phyloP scores from a whole-genome alignment of 192 early-diverging fungal species.

The Backusella mclennaniae region DNA sequence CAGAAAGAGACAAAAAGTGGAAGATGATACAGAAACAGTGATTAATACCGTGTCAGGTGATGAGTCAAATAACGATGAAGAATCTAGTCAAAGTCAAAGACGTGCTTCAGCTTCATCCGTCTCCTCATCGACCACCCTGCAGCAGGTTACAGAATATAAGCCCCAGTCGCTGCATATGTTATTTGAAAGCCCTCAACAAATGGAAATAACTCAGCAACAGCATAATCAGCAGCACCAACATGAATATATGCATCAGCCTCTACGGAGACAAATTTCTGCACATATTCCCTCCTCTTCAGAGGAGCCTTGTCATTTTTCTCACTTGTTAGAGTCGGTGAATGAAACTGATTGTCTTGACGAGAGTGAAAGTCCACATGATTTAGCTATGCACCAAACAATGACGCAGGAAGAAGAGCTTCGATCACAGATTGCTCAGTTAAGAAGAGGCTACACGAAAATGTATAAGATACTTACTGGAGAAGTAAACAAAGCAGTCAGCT shows the following conservation, averaged over 20 bases:
- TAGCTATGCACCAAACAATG: constrained; percentile 12
- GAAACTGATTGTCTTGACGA: not conserved
- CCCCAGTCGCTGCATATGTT: not conserved
- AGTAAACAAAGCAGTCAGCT: constrained; percentile 4
- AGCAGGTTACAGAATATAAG: constrained; percentile 1
- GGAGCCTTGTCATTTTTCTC: constrained; percentile 2
- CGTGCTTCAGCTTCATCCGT: constrained; percentile 6
- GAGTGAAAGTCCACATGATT: constrained; percentile 1
- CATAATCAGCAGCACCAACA: constrained; percentile 8
- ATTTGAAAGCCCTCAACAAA: constrained; percentile 2
- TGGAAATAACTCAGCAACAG: constrained; percentile 6
- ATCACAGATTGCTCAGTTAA: constrained; percentile 5
- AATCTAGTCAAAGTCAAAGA: constrained; percentile 11
- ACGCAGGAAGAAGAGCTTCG: constrained; percentile 16
- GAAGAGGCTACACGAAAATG: constrained; percentile 9
- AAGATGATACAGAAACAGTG: constrained; percentile 22
- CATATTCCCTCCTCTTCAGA: not conserved
- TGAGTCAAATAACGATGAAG: constrained; percentile 26
- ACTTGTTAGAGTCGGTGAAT: not conserved
- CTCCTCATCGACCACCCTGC: constrained; percentile 7
- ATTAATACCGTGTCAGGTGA: constrained; percentile 17
- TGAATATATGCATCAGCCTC: not conserved
- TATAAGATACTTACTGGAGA: constrained; percentile 11
- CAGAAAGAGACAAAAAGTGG: constrained; percentile 28
- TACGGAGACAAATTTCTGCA: constrained; percentile 8